Percentiles rank a stretch among this genome's conserved stretches.
These are phyloP conservation scores for Ascocoryne sarcoides DNA, from an alignment of 2,329 filamentous ascomycete species.

Conservation along the genomic window DNA sequence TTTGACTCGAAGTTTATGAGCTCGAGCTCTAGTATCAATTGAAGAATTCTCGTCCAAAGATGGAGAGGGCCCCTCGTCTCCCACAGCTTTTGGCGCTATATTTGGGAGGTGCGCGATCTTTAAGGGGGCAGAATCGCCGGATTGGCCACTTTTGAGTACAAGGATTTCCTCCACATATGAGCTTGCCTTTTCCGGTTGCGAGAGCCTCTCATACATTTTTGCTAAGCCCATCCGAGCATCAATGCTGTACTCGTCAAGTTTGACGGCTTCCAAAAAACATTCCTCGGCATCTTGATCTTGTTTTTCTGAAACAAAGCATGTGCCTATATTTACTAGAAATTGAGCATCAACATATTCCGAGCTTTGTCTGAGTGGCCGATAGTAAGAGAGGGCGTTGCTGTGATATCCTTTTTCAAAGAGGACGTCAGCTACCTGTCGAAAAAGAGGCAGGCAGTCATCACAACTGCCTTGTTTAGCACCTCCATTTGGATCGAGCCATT, in stretches of 20 bases:
- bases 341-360: slow-evolving; percentile 40
- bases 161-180: slow-evolving; percentile 70
- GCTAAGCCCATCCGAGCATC: slow-evolving; percentile 73
- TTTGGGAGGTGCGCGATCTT: too few relatives aligned
- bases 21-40: too few relatives aligned
- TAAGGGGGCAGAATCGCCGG: too few relatives aligned
- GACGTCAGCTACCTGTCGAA: slow-evolving; percentile 59
- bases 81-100: too few relatives aligned
- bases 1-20: too few relatives aligned
- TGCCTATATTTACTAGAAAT: slow-evolving; percentile 35
- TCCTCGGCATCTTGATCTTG: slow-evolving; percentile 64
- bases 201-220: slow-evolving; percentile 71
- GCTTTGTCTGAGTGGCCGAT: slow-evolving; percentile 43
- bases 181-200: slow-evolving; percentile 67
- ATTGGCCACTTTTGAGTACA: too few relatives aligned
- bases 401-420: slow-evolving; percentile 42
- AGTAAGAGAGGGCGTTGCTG: slow-evolving; percentile 48
- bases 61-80: too few relatives aligned
- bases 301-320: slow-evolving; percentile 59
- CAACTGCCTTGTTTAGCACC: too few relatives aligned
- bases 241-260: slow-evolving; percentile 62
- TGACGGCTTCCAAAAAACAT: slow-evolving; percentile 65
- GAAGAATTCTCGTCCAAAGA: too few relatives aligned
- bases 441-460: slow-evolving; percentile 74
- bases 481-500: slow-evolving; percentile 46